phyloP scores from a whole-genome alignment of 306 rosid genomes.

The Quercus ilex region DNA sequence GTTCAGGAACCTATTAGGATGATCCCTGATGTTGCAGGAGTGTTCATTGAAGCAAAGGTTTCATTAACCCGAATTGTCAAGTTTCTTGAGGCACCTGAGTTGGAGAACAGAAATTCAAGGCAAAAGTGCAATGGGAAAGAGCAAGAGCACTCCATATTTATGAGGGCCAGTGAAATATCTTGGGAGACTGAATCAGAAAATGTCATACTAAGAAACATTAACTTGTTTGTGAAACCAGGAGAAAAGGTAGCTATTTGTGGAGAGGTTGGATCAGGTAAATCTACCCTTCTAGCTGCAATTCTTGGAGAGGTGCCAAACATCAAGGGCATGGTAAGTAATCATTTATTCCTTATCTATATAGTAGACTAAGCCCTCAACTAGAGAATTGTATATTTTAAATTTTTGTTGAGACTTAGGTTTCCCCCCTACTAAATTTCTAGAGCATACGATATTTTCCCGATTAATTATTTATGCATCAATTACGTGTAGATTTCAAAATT shows the following conservation, averaged over 20 bases:
- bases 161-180: conserved; percentile 16
- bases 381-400: no score
- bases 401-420: no score
- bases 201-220: conserved; percentile 15
- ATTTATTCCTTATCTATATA: no score
- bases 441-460: no score
- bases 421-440: no score
- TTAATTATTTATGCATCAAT: no score
- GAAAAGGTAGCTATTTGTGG: conserved; percentile 32
- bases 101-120: conserved; percentile 12
- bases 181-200: conserved; percentile 16
- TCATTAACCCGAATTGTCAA: conserved; percentile 21
- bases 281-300: no score
- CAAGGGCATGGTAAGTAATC: no score
- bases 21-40: conserved; percentile 15
- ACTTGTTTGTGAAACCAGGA: conserved; percentile 13
- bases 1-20: conserved; percentile 27
- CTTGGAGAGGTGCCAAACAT: no score
- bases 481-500: no score
- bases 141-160: conserved; percentile 5
- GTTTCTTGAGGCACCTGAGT: conserved; percentile 26
- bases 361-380: no score
- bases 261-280: conserved; percentile 5
- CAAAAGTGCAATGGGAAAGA: not conserved
- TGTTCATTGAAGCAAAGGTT: conserved; percentile 24